phyloP scores from a whole-genome alignment of 106 monocot genomes.

The Cymbidium sinense region DNA sequence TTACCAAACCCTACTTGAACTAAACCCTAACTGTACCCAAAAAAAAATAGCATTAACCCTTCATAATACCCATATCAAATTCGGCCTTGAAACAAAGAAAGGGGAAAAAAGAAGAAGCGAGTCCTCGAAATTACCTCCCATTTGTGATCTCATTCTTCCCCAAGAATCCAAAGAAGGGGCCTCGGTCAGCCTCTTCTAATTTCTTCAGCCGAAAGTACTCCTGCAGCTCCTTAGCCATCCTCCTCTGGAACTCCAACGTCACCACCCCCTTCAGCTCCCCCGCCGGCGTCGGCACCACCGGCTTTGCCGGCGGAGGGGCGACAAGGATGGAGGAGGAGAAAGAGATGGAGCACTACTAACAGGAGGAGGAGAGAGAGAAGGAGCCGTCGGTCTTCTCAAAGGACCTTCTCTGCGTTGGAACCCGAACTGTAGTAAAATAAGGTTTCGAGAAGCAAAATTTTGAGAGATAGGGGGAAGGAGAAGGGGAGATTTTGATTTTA shows the following conservation, averaged over 20 bases:
- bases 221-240: slow-evolving; percentile 92
- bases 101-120: background rate
- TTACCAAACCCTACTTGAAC: too few relatives aligned
- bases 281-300: slow-evolving; percentile 7
- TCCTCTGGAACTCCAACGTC: slow-evolving; percentile 90
- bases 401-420: slow-evolving; percentile 87
- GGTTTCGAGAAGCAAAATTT: slow-evolving; percentile 9
- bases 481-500: slow-evolving; percentile 37
- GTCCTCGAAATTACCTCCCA: slow-evolving; percentile 50
- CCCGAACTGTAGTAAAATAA: slow-evolving; percentile 28
- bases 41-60: too few relatives aligned
- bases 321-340: slow-evolving; percentile 31
- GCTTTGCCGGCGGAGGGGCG: slow-evolving; percentile 21
- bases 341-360: slow-evolving; percentile 18
- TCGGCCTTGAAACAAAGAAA: too few relatives aligned
- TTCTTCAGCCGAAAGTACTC: slow-evolving; percentile 94
- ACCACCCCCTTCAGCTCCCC: slow-evolving; percentile 26
- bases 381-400: slow-evolving; percentile 60
- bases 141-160: slow-evolving; percentile 86
- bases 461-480: slow-evolving; percentile 11
- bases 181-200: slow-evolving; percentile 67
- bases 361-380: slow-evolving; percentile 44
- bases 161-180: slow-evolving; percentile 82
- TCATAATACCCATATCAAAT: too few relatives aligned
- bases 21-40: too few relatives aligned